Percentiles rank a stretch among this genome's conserved stretches.
Evolutionary conservation across 1,284 basidiomycete genomes (phyloP).

Genomic region (Pyrrhoderma noxium): DNA sequence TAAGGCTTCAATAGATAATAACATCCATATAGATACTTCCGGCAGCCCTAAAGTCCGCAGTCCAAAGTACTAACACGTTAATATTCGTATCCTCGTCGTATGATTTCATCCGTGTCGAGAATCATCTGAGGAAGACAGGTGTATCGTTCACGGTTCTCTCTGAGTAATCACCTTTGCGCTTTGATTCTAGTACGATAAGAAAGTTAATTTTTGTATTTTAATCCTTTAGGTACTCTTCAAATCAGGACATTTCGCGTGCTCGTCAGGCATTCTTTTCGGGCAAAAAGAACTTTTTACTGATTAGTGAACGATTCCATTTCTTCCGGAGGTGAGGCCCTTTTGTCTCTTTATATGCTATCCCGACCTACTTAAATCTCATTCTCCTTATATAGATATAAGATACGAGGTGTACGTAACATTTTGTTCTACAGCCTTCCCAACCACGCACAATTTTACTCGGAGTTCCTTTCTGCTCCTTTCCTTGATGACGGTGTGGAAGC

Average conservation of each 20-base stretch:
- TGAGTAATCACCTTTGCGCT: slow-evolving; percentile 59
- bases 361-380: slow-evolving; percentile 3
- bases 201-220: neutral
- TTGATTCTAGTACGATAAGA: too few species aligned
- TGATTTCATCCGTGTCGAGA: slow-evolving; percentile 91
- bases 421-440: slow-evolving; percentile 91
- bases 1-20: too few species aligned
- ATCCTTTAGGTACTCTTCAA: slow-evolving; percentile 75
- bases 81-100: slow-evolving; percentile 94
- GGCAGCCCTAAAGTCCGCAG: slow-evolving; percentile 79
- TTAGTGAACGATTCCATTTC: slow-evolving; percentile 98
- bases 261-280: slow-evolving; percentile 90
- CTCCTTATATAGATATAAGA: slow-evolving; percentile 60
- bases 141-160: slow-evolving; percentile 79
- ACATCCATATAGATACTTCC: slow-evolving; percentile 85
- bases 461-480: slow-evolving; percentile 84
- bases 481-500: slow-evolving; percentile 73
- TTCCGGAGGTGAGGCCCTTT: slow-evolving; percentile 63
- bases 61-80: slow-evolving; percentile 81
- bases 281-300: slow-evolving; percentile 78
- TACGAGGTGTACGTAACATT: slow-evolving; percentile 86
- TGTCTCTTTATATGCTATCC: neutral
- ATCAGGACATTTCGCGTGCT: slow-evolving; percentile 89
- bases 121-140: slow-evolving; percentile 74
- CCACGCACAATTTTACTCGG: slow-evolving; percentile 87